A percentile compares a stretch with the other conserved stretches of the same genome.
phyloP scores from a whole-genome alignment of 805 yeast species.

The Pichia kluyveri region DNA sequence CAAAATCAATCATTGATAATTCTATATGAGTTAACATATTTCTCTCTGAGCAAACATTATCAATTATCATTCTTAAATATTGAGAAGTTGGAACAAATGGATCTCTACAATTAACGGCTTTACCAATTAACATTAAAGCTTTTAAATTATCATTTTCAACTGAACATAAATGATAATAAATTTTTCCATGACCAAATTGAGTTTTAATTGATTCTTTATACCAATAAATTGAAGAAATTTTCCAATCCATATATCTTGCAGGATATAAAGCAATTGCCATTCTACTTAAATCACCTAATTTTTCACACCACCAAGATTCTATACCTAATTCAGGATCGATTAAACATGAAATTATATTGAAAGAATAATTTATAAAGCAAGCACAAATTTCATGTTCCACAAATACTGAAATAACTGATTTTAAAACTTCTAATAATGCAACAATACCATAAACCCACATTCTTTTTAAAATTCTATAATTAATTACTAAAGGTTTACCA shows the following conservation, averaged over 20 bases:
- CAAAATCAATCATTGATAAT: conserved; percentile 51
- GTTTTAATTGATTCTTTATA: conserved; percentile 64
- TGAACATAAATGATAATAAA: conserved; percentile 81
- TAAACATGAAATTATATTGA: conserved; percentile 46
- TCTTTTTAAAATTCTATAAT: conserved; percentile 69
- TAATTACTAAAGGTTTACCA: conserved; percentile 68
- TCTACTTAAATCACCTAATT: conserved; percentile 75
- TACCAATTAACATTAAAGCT: conserved; percentile 73
- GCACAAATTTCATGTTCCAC: conserved; percentile 69
- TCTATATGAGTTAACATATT: conserved; percentile 51
- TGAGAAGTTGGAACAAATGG: conserved; percentile 80
- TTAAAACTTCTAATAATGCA: conserved; percentile 67
- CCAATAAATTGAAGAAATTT: conserved; percentile 76
- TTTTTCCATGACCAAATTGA: conserved; percentile 76
- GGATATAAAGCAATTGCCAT: conserved; percentile 84
- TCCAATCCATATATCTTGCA: conserved; percentile 79
- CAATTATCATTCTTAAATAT: conserved; percentile 68
- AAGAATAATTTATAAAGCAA: conserved; percentile 66
- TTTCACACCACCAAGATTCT: conserved; percentile 77
- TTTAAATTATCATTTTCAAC: conserved; percentile 72
- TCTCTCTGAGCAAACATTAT: conserved; percentile 62
- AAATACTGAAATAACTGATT: conserved; percentile 63
- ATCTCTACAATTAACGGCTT: conserved; percentile 69
- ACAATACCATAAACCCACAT: conserved; percentile 85
- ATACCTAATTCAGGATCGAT: conserved; percentile 48